A percentile compares a stretch with the other conserved stretches of the same genome.
Conservation (phyloP, 164 flowering plant genomes). For the Macadamia integrifolia region DNA sequence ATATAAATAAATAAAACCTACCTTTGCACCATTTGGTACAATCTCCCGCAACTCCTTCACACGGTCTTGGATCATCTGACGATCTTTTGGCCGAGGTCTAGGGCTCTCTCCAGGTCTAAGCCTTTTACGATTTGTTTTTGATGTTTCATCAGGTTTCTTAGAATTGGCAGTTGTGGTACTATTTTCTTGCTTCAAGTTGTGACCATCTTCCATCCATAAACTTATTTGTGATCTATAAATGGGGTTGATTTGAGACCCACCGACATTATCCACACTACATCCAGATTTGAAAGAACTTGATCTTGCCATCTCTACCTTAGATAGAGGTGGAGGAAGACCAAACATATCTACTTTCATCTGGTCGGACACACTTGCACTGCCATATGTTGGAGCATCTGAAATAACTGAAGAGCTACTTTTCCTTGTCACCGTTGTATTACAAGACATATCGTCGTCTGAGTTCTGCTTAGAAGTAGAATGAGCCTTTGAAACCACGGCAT, state of each 20-base stretch:
- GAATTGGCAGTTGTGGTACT: slow-evolving; percentile 60
- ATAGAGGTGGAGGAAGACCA: slow-evolving; percentile 30
- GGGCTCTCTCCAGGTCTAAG: slow-evolving; percentile 94
- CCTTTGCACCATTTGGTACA: slow-evolving; percentile 98
- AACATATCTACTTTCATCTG: slow-evolving; percentile 29
- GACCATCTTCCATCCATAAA: slow-evolving; percentile 59
- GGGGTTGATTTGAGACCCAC: slow-evolving; percentile 41
- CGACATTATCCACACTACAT: slow-evolving; percentile 34
- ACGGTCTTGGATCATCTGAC: slow-evolving; percentile 99
- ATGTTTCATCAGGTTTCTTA: slow-evolving; percentile 46
- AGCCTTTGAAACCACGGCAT: slow-evolving; percentile 77
- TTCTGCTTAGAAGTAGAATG: slow-evolving; percentile 36
- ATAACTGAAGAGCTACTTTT: slow-evolving; percentile 46
- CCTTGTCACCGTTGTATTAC: slow-evolving; percentile 50
- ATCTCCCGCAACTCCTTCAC: slow-evolving; percentile 90
- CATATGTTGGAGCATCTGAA: slow-evolving; percentile 22
- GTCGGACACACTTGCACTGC: slow-evolving; percentile 17
- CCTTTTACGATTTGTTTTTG: slow-evolving; percentile 74
- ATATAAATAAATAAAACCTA: slow-evolving; percentile 13
- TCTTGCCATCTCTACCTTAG: slow-evolving; percentile 25
- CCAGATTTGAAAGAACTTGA: slow-evolving; percentile 41
- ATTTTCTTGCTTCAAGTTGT: slow-evolving; percentile 32
- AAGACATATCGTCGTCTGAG: slow-evolving; percentile 52
- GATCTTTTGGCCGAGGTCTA: slow-evolving; percentile 97
- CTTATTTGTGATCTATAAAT: slow-evolving; percentile 57